Percentiles rank a stretch among this genome's conserved stretches.
phyloP scores from a whole-genome alignment of 192 early-diverging fungal species.

The Coemansia sp. region DNA sequence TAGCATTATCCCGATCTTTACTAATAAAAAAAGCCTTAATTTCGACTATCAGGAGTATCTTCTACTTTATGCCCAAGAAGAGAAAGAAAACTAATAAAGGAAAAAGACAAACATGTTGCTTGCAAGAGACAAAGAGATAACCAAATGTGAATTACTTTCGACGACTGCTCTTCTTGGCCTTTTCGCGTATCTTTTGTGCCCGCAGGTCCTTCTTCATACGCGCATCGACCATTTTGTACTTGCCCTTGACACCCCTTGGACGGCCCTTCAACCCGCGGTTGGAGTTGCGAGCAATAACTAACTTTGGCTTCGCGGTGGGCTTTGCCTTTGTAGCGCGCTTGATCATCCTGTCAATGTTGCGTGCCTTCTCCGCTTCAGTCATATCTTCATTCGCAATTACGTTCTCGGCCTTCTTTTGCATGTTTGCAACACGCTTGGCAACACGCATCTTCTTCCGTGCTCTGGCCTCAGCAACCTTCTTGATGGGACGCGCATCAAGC shows the following conservation, averaged over 20 bases:
- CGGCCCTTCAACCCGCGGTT: conserved; percentile 87
- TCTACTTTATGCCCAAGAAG: not conserved
- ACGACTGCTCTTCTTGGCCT: conserved; percentile 31
- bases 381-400: conserved; percentile 86
- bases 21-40: too few species aligned
- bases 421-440: conserved; percentile 71
- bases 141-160: not conserved
- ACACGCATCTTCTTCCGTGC: conserved; percentile 90
- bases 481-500: conserved; percentile 96
- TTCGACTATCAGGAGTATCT: too few species aligned
- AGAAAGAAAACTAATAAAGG: not conserved
- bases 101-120: conserved; percentile 2
- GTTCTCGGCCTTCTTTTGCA: conserved; percentile 85
- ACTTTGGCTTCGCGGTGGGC: conserved; percentile 72
- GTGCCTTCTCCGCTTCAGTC: conserved; percentile 86
- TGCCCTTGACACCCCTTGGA: conserved; percentile 96
- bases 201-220: conserved; percentile 96
- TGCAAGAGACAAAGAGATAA: not conserved
- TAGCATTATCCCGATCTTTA: too few species aligned
- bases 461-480: conserved; percentile 99
- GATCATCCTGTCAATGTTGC: conserved; percentile 78
- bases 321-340: conserved; percentile 77
- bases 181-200: conserved; percentile 65
- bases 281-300: conserved; percentile 88
- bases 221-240: conserved; percentile 96